Base-by-base conservation (phyloP, 192 early-diverging fungal genomes). In the Coemansia sp. region DNA sequence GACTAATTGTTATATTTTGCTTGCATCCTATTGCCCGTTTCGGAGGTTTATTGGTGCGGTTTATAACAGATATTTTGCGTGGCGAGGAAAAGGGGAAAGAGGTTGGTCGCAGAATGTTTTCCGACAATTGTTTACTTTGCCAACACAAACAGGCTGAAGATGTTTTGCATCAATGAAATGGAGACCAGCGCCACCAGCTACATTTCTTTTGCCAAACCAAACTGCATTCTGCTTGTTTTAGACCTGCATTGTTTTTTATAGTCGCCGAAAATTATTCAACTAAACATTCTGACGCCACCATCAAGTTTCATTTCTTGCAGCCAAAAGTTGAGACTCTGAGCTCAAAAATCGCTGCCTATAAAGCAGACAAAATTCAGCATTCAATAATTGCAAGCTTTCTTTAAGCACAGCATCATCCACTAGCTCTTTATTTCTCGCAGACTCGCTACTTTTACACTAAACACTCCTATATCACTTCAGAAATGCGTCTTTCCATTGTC, bases 401-500 rank as follows among this genome's bases (percentile, higher is more conserved):
- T 57, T 39, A 57, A 57, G 56, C 56, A 49, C 47, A 8, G 7
- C n/a, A 17, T 24, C 57, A 7, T 4, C 2, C 24, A 23, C 58
- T n/a, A 25, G 41, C 58, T 60, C 41, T 47, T 47, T 25, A 23
- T 47, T 19, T 27, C 22, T 47, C 25, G 22, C 55, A 10, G 4
- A 6, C 17, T 56, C 55, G 14, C 12, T 5, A 22, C 24, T 55
- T 15, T 15, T 43, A 2, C 32, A 32, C 41, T 4, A 43, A 21
- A 21, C 19, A 21, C 19, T 21, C 19, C 19, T 21, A 21, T 21
- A 21, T 0, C 41, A 43, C 29, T 43, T n/a, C 10, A 35, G 35
- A 58, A 63, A 75, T 75, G 73, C 67, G 67, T 48, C 37, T 70
- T 35, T 62, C 58, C n/a, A 23, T 75, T 15, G 37, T 75, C 41